Conservation (phyloP, 306 rosid genomes). For the Begonia peltatifolia region DNA sequence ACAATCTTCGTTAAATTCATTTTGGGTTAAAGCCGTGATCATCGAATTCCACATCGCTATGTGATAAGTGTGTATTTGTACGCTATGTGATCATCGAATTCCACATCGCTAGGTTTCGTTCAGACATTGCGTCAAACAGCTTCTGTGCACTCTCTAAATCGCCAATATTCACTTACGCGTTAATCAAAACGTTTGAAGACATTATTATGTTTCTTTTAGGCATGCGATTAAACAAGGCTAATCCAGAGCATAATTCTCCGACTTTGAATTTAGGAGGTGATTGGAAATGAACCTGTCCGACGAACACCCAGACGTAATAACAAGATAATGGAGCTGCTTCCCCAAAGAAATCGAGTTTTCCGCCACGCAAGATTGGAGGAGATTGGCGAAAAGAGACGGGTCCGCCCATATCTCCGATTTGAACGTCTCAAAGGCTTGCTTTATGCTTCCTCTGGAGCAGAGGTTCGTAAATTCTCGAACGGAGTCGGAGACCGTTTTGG, state of each 20-base stretch:
- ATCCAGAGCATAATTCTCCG: slow-evolving; percentile 29
- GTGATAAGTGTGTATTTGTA: too few relatives aligned
- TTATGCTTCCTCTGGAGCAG: slow-evolving; percentile 40
- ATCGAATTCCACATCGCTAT: slow-evolving; percentile 83
- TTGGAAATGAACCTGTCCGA: slow-evolving; percentile 60
- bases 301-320: slow-evolving; percentile 59
- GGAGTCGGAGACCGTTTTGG: slow-evolving; percentile 7
- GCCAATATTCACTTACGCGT: slow-evolving; percentile 34
- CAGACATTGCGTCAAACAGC: slow-evolving; percentile 71
- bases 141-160: slow-evolving; percentile 38
- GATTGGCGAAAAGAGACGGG: slow-evolving; percentile 57
- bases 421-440: slow-evolving; percentile 42
- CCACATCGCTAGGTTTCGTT: slow-evolving; percentile 71
- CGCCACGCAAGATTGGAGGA: slow-evolving; percentile 54
- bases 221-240: slow-evolving; percentile 38
- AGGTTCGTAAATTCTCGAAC: slow-evolving; percentile 27
- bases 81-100: slow-evolving; percentile 79
- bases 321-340: slow-evolving; percentile 63
- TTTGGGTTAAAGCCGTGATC: slow-evolving; percentile 55
- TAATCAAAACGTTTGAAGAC: slow-evolving; percentile 82
- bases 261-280: slow-evolving; percentile 58
- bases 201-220: slow-evolving; percentile 46
- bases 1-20: slow-evolving; percentile 45
- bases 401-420: slow-evolving; percentile 37
- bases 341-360: slow-evolving; percentile 34